A percentile compares a stretch with the other conserved stretches of the same genome.
Conservation (phyloP, 1,284 basidiomycete species). For the Papiliotrema nemorosa region DNA sequence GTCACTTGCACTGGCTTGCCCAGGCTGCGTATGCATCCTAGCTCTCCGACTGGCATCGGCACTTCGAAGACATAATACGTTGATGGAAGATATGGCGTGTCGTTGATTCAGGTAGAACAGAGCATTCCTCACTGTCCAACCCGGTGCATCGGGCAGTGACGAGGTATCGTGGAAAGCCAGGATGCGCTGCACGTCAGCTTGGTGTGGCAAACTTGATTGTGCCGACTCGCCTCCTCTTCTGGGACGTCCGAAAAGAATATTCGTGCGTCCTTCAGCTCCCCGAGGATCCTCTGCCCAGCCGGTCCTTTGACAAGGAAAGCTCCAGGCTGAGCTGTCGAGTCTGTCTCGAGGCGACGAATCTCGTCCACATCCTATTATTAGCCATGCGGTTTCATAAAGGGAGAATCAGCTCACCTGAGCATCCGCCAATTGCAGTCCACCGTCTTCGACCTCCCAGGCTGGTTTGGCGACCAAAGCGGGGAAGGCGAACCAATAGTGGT, state of each 20-base stretch:
- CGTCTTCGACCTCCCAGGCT: slow-evolving; percentile 67
- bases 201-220: background rate
- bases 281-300: slow-evolving; percentile 47
- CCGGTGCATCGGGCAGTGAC: slow-evolving; percentile 68
- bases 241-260: slow-evolving; percentile 55
- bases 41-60: slow-evolving; percentile 26
- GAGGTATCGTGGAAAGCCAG: slow-evolving; percentile 87
- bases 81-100: slow-evolving; percentile 57
- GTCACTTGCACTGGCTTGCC: slow-evolving; percentile 2
- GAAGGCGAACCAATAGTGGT: slow-evolving; percentile 97
- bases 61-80: slow-evolving; percentile 69
- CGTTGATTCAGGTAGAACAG: slow-evolving; percentile 68
- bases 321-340: background rate
- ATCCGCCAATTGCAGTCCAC: slow-evolving; percentile 7
- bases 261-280: slow-evolving; percentile 58
- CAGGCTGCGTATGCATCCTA: slow-evolving; percentile 3
- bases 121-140: slow-evolving; percentile 92
- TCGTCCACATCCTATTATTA: slow-evolving; percentile 37
- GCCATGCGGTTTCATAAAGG: background rate
- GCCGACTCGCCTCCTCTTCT: slow-evolving; percentile 47
- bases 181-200: slow-evolving; percentile 53
- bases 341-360: slow-evolving; percentile 14
- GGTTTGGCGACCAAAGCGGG: slow-evolving; percentile 85
- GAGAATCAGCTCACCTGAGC: slow-evolving; percentile 12
- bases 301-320: slow-evolving; percentile 25